phyloP scores from a whole-genome alignment of 139 green algal species.

The Axilococcus clingmanii region DNA sequence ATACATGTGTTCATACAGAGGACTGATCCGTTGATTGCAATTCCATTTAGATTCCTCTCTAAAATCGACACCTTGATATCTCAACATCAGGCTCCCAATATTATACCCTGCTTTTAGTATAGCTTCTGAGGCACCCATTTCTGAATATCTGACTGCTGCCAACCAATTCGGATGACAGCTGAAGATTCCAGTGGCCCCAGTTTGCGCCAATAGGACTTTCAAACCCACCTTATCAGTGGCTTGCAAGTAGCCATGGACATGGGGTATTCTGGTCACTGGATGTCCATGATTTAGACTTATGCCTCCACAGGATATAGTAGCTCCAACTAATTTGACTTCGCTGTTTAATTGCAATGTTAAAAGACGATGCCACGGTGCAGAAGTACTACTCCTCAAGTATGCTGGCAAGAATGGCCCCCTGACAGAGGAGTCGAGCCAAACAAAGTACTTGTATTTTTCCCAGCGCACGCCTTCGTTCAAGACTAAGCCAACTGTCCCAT shows the following conservation, averaged over 20 bases:
- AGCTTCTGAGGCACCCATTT: slow-evolving; percentile 18
- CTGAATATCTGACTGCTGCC: slow-evolving; percentile 17
- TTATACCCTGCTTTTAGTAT: slow-evolving; percentile 24
- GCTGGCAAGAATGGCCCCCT: slow-evolving; percentile 38
- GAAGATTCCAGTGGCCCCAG: slow-evolving; percentile 16
- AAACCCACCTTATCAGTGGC: slow-evolving; percentile 13
- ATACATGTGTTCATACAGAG: slow-evolving; percentile 15
- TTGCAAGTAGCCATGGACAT: slow-evolving; percentile 9
- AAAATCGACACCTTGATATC: slow-evolving; percentile 38
- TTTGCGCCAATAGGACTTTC: neutral
- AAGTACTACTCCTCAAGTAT: no score
- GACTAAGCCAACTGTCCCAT: slow-evolving; percentile 3
- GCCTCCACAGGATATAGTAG: slow-evolving; percentile 28
- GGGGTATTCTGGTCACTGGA: slow-evolving; percentile 14
- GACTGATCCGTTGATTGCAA: slow-evolving; percentile 18
- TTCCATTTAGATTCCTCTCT: slow-evolving; percentile 17
- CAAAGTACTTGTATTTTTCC: slow-evolving; percentile 17
- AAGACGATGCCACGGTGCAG: slow-evolving; percentile 18
- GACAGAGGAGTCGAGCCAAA: slow-evolving; percentile 26
- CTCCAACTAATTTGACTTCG: slow-evolving; percentile 31
- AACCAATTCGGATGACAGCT: slow-evolving; percentile 15
- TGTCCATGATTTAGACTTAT: slow-evolving; percentile 8
- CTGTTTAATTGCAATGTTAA: slow-evolving; percentile 19
- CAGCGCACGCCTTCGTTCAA: neutral
- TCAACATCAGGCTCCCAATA: slow-evolving; percentile 25